Evolutionary conservation across 441 rosid genomes (phyloP), one percentile per base, ranked within the genome.

Genomic region (Dalechampia spathulata): DNA sequence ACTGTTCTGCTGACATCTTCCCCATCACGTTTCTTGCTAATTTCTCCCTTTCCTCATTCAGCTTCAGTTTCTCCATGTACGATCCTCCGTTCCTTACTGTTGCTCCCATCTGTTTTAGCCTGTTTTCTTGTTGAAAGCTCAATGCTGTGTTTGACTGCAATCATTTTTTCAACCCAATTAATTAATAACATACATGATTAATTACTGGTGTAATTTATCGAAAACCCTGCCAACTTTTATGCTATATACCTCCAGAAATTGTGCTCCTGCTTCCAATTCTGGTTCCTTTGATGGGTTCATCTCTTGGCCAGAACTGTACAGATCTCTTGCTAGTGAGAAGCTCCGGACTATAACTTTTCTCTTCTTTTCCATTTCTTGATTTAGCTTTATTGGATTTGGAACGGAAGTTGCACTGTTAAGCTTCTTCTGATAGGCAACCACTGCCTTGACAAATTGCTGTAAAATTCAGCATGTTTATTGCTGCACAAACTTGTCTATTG

Each of bases 31-130:
- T 74, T 68, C 83, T 72, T 6, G 91, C 93, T 63, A 79, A 23
- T 50, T 50, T 79, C 52, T 88, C 91, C 52, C 77, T 86, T 38
- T 75, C 87, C 34, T 83, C 91, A 11, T 78, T 81, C 52, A 78
- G 38, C 59, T 72, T 86, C 77, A 86, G 14, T 64, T 65, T 77
- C 69, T 78, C 72, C 19, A 78, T 51, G 58, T 83, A 86, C 21
- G 78, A 81, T 16, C 86, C 76, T 23, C 75, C 90, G 19, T 91
- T 86, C 64, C 96, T 86, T 62, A 88, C 87, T 6, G 98, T 91
- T 6, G 95, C 98, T 8, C 95, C 96, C 87, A 91, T 91, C 75
- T 86, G 90, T 83, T 88, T 86, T 63, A 91, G 58, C 69, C 96
- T 79, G 2, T 40, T 82, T 78, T 91, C 93, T 61, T 91, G 96